Percentiles rank a stretch among this genome's conserved stretches.
phyloP scores from a whole-genome alignment of 2,329 filamentous ascomycete species.

The Paracamarosporium sp. region DNA sequence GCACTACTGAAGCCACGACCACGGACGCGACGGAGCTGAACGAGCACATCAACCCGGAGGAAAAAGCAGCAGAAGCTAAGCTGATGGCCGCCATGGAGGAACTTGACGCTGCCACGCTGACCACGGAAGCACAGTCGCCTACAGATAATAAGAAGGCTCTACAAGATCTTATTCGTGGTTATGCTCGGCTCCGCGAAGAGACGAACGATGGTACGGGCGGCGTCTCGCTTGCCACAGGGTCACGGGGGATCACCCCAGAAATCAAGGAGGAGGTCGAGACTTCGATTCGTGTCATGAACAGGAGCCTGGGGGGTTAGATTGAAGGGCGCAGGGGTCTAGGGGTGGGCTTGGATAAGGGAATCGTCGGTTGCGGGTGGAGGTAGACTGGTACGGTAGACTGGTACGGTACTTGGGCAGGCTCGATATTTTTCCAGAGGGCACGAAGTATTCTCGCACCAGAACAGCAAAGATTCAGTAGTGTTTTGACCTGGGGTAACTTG shows the following conservation, averaged over 20 bases:
- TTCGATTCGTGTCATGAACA: slow-evolving; percentile 21
- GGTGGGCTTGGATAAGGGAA: background rate
- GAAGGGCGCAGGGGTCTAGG: background rate
- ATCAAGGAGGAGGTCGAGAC: slow-evolving; percentile 16
- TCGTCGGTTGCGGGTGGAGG: background rate
- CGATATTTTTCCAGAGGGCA: slow-evolving; percentile 4
- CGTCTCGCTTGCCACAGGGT: background rate
- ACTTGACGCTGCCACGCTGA: background rate
- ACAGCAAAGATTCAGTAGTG: background rate
- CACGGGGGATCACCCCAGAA: background rate
- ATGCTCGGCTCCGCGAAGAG: slow-evolving; percentile 16
- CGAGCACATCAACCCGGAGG: background rate
- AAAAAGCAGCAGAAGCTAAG: background rate
- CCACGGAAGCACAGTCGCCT: slow-evolving; percentile 2
- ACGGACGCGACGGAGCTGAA: slow-evolving; percentile 1
- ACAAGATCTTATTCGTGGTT: slow-evolving; percentile 28
- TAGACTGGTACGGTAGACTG: too few species aligned
- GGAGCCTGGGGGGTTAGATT: slow-evolving; percentile 21
- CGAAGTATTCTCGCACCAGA: background rate
- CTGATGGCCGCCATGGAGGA: background rate
- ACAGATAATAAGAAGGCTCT: slow-evolving; percentile 21
- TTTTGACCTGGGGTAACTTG: background rate
- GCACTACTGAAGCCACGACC: slow-evolving; percentile 1
- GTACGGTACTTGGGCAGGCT: background rate
- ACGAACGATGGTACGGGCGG: background rate